A percentile compares a stretch with the other conserved stretches of the same genome.
phyloP scores from a whole-genome alignment of 768 basidiomycete species.

The Xerocomellus dryophilus region DNA sequence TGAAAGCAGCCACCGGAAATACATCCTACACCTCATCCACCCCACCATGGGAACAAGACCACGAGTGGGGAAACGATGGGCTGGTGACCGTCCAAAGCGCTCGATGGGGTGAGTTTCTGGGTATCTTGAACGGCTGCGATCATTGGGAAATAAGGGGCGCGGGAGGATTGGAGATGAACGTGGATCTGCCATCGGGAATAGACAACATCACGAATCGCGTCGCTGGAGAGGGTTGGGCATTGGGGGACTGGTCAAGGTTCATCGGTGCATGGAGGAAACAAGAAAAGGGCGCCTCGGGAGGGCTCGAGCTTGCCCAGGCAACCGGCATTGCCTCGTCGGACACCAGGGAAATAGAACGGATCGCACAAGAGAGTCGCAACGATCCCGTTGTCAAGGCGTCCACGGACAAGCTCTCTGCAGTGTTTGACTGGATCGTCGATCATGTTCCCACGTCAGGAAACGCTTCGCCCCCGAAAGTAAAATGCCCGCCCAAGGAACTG shows the following conservation, averaged over 20 bases:
- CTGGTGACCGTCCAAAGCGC: slow-evolving; percentile 90
- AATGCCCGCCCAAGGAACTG: slow-evolving; percentile 18
- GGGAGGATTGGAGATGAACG: slow-evolving; percentile 66
- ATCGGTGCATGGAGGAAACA: slow-evolving; percentile 60
- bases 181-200: slow-evolving; percentile 56
- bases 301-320: slow-evolving; percentile 29
- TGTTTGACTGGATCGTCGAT: slow-evolving; percentile 79
- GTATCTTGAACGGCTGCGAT: slow-evolving; percentile 84
- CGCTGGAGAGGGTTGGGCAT: slow-evolving; percentile 44
- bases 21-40: slow-evolving; percentile 13
- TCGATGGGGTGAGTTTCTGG: slow-evolving; percentile 94
- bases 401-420: slow-evolving; percentile 68
- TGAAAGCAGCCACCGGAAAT: slow-evolving; percentile 30
- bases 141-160: slow-evolving; percentile 97
- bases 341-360: slow-evolving; percentile 16
- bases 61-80: slow-evolving; percentile 84
- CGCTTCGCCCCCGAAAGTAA: slow-evolving; percentile 22
- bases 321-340: slow-evolving; percentile 6
- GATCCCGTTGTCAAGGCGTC: slow-evolving; percentile 64
- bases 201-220: slow-evolving; percentile 33
- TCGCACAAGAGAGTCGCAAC: slow-evolving; percentile 32
- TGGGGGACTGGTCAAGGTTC: slow-evolving; percentile 60
- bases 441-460: slow-evolving; percentile 48
- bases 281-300: slow-evolving; percentile 41
- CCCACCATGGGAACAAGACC: slow-evolving; percentile 49